A percentile compares a stretch with the other conserved stretches of the same genome.
phyloP scores from a whole-genome alignment of 2,329 filamentous ascomycete species.

The Cercospora citrullina region DNA sequence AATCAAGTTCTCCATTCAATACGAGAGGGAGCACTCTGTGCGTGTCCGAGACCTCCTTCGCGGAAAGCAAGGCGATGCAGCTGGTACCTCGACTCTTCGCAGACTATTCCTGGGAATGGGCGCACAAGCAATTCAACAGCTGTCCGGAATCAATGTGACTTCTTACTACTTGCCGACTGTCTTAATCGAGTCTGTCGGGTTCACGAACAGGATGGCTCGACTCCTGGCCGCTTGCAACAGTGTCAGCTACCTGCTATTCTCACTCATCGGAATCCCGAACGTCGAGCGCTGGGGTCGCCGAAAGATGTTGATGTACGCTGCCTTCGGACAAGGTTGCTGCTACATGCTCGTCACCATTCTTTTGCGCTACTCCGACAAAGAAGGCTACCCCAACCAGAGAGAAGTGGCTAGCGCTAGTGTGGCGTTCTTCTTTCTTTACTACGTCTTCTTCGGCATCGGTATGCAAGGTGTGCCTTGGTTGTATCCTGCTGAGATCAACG shows the following conservation, averaged over 20 bases:
- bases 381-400: slow-evolving; percentile 29
- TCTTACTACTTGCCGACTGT: slow-evolving; percentile 59
- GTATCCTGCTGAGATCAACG: slow-evolving; percentile 54
- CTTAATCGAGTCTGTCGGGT: slow-evolving; percentile 58
- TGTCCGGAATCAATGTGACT: slow-evolving; percentile 47
- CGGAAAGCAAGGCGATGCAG: slow-evolving; percentile 47
- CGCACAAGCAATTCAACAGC: slow-evolving; percentile 55
- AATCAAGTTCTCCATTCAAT: slow-evolving; percentile 51
- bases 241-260: slow-evolving; percentile 52
- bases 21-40: slow-evolving; percentile 53
- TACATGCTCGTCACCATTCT: slow-evolving; percentile 55
- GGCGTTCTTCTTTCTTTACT: slow-evolving; percentile 57
- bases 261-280: slow-evolving; percentile 48
- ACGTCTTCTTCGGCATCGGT: slow-evolving; percentile 52
- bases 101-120: slow-evolving; percentile 56
- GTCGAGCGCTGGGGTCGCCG: slow-evolving; percentile 57
- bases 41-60: slow-evolving; percentile 53
- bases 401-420: slow-evolving; percentile 43
- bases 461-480: slow-evolving; percentile 43
- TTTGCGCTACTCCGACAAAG: slow-evolving; percentile 45
- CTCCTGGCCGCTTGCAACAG: slow-evolving; percentile 58
- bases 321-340: slow-evolving; percentile 54
- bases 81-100: slow-evolving; percentile 53
- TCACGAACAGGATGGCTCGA: slow-evolving; percentile 53
- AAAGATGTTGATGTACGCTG: slow-evolving; percentile 61